Base-by-base conservation (phyloP, 768 basidiomycete genomes). In the Lactarius quietus region DNA sequence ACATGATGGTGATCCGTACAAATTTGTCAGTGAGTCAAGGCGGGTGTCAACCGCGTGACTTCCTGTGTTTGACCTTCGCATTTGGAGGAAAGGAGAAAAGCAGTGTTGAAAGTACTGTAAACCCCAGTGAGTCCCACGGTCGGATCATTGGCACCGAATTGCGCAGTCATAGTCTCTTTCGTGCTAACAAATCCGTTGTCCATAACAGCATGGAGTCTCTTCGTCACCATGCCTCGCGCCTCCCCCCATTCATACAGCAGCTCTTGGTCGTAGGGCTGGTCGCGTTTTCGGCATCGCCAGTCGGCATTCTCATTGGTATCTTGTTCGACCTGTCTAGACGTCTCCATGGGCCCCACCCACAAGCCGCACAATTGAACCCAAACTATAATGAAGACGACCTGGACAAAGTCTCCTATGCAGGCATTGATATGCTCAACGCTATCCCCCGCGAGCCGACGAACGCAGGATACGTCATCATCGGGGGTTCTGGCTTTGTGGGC, bases 401-500 rank as follows among this genome's bases (percentile, higher is more conserved):
- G 4, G 70, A 71, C 15, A 58, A 55, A 2, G 70, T 73, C 26
- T 73, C 75, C 1, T 74, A 77, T 63, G 62, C 67, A 26, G 65
- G 68, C 15, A 72, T 76, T 26, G 68, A 74, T 63, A 72, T 76
- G 64, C 67, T 73, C 54, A 69, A 72, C 23, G 70, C 67, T 6
- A 67, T 75, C 33, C 74, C 74, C 9, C 59, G 63, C 12, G 55
- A 69, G 33, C 66, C 72, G 5, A 75, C 74, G 7, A 69, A 70
- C 17, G 58, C 55, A 7, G 72, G 74, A 2, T 77, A 76, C 58
- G 74, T 70, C 3, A 69, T 77, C 38, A 60, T 76, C 9, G 76
- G 75, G 14, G 75, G 75, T 4, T 75, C 76, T 15, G 75, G 75
- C 1, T 76, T 76, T 56, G 66, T 77, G 31, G 76, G 76, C 54